A percentile compares a stretch with the other conserved stretches of the same genome.
Evolutionary conservation across 2,329 filamentous ascomycete species (phyloP).

Genomic region (Pyricularia sp.): DNA sequence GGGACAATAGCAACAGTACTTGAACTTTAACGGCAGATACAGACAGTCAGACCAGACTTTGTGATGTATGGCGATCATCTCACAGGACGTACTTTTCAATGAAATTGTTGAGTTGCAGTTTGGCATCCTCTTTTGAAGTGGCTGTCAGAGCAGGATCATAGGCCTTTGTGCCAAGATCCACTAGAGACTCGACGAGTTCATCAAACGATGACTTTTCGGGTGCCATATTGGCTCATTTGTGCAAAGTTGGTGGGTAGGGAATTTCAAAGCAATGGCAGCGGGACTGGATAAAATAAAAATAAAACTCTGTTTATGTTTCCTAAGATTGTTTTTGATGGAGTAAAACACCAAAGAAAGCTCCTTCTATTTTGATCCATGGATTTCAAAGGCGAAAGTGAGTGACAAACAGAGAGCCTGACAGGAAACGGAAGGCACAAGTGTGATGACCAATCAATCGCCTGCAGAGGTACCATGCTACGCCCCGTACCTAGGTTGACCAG

Average conservation of each 20-base stretch:
- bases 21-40: conserved; percentile 13
- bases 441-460: neutral
- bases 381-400: neutral
- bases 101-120: conserved; percentile 31
- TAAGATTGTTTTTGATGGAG: too few relatives aligned
- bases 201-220: conserved; percentile 1
- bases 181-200: conserved; percentile 19
- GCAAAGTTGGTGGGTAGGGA: neutral
- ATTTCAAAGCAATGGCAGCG: too few relatives aligned
- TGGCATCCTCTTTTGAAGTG: conserved; percentile 17
- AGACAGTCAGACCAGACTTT: conserved; percentile 6
- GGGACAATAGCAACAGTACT: conserved; percentile 38
- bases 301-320: too few relatives aligned
- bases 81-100: conserved; percentile 30
- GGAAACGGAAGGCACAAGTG: neutral
- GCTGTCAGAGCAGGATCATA: conserved; percentile 29
- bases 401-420: neutral
- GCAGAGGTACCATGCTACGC: neutral
- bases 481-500: too few relatives aligned
- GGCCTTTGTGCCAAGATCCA: conserved; percentile 31
- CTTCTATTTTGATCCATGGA: neutral
- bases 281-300: too few relatives aligned
- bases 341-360: too few relatives aligned
- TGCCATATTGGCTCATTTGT: neutral
- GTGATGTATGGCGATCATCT: too few relatives aligned